These are phyloP conservation scores for Ailanthus altissimus DNA, from an alignment of 345 rosid species.

Conservation along the genomic window DNA sequence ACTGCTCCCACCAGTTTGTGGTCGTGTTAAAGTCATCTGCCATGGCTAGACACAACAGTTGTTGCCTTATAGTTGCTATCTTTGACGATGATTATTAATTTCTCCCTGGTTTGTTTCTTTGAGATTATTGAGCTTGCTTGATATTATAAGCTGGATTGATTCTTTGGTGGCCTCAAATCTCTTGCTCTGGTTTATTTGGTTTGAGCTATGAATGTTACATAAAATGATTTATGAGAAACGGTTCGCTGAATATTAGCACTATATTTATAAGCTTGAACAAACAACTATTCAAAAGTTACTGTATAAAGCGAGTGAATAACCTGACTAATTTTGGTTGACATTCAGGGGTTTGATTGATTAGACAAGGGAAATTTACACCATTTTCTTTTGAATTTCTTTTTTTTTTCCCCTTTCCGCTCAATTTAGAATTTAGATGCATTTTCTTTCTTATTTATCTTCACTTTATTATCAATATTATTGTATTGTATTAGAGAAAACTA, in stretches of 20 bases:
- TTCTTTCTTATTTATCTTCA: not conserved
- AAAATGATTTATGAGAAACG: slow-evolving; percentile 53
- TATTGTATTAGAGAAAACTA: not conserved
- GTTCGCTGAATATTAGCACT: slow-evolving; percentile 31
- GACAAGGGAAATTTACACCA: slow-evolving; percentile 34
- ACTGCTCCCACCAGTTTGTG: slow-evolving; percentile 71
- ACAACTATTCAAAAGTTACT: slow-evolving; percentile 6
- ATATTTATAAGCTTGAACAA: slow-evolving; percentile 26
- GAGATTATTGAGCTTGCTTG: no score
- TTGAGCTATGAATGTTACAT: slow-evolving; percentile 33
- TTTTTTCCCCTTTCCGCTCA: not conserved
- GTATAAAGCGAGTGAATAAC: slow-evolving; percentile 23
- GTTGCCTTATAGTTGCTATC: slow-evolving; percentile 16
- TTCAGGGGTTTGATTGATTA: slow-evolving; percentile 40
- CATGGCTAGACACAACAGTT: slow-evolving; percentile 37
- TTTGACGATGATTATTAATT: not conserved
- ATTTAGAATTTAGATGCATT: not conserved
- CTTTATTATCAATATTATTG: not conserved
- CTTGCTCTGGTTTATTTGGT: no score
- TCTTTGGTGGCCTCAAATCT: no score
- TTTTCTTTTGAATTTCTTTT: slow-evolving; percentile 32
- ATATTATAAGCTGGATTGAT: no score
- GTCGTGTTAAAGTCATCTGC: slow-evolving; percentile 58
- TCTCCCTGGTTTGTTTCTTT: not conserved
- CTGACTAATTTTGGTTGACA: slow-evolving; percentile 48